phyloP scores from a whole-genome alignment of 2,329 filamentous ascomycete genomes.

The Talaromyces sp. region DNA sequence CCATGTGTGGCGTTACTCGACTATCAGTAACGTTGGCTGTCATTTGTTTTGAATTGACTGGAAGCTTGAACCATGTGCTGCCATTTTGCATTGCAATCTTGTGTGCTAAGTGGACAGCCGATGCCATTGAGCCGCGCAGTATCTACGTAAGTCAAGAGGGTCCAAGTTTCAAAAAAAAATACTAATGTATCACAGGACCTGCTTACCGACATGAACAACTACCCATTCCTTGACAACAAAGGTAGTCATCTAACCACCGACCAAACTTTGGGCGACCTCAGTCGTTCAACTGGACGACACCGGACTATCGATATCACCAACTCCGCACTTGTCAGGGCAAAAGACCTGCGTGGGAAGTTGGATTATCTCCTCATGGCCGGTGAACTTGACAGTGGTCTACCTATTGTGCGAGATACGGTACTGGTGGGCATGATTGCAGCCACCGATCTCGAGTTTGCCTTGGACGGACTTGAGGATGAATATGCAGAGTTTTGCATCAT shows the following conservation, averaged over 20 bases:
- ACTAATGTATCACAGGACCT: slow-evolving; percentile 60
- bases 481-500: slow-evolving; percentile 72
- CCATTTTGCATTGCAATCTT: slow-evolving; percentile 90
- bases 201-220: slow-evolving; percentile 93
- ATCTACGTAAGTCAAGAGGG: slow-evolving; percentile 66
- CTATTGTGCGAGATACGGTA: slow-evolving; percentile 73
- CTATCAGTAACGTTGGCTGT: slow-evolving; percentile 90
- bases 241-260: slow-evolving; percentile 81
- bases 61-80: slow-evolving; percentile 89
- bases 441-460: slow-evolving; percentile 86
- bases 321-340: slow-evolving; percentile 75
- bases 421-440: slow-evolving; percentile 90
- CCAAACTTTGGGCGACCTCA: slow-evolving; percentile 80
- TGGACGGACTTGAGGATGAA: slow-evolving; percentile 80
- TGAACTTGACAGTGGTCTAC: slow-evolving; percentile 87
- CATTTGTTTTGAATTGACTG: slow-evolving; percentile 93
- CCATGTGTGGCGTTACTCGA: slow-evolving; percentile 95
- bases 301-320: slow-evolving; percentile 83
- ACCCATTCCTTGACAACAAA: slow-evolving; percentile 96
- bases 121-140: slow-evolving; percentile 87
- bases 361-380: slow-evolving; percentile 78
- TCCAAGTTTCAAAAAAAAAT: too few relatives aligned
- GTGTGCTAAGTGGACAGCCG: slow-evolving; percentile 97
- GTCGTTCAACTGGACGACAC: slow-evolving; percentile 69
- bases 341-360: slow-evolving; percentile 73